Conservation (phyloP, 176 grass and related monocot genomes). For the Eragrostis nindensis region DNA sequence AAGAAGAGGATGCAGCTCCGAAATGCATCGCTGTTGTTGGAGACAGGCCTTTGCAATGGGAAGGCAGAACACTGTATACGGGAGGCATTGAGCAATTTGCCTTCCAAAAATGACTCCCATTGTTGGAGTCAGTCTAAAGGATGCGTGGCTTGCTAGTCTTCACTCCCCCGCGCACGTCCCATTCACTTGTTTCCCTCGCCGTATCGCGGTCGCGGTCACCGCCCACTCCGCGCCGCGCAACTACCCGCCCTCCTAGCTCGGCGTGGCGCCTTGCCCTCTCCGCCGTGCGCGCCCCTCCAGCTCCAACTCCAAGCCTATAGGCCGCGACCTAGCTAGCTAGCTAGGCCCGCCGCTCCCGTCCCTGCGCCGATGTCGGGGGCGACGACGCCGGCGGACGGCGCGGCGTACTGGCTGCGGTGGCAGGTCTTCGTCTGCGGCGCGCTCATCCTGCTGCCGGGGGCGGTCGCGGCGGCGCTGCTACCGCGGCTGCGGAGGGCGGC, state of each 20-base stretch:
- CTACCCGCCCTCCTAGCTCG: neutral
- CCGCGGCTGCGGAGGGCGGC: slow-evolving; percentile 40
- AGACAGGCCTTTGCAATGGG: too few species aligned
- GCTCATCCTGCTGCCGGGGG: slow-evolving; percentile 46
- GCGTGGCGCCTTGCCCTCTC: neutral
- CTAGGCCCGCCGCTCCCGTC: neutral
- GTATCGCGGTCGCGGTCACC: neutral
- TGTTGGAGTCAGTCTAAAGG: too few species aligned
- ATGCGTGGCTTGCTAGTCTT: neutral
- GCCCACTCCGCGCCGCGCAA: neutral
- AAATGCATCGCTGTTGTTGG: too few species aligned
- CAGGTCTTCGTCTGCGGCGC: slow-evolving; percentile 59
- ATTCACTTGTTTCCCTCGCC: neutral
- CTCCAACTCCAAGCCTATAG: neutral
- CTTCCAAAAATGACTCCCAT: too few species aligned
- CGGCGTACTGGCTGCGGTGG: slow-evolving; percentile 66
- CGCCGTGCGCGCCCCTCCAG: neutral
- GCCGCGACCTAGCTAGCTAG: neutral
- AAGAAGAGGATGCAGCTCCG: too few species aligned
- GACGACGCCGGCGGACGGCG: slow-evolving; percentile 45
- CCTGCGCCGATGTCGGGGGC: neutral
- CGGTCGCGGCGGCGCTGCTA: slow-evolving; percentile 46
- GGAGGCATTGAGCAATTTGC: too few species aligned
- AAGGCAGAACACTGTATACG: too few species aligned
- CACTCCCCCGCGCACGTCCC: neutral